Evolutionary conservation across 768 basidiomycete genomes (phyloP).

Genomic region (Leccinellum albellum): DNA sequence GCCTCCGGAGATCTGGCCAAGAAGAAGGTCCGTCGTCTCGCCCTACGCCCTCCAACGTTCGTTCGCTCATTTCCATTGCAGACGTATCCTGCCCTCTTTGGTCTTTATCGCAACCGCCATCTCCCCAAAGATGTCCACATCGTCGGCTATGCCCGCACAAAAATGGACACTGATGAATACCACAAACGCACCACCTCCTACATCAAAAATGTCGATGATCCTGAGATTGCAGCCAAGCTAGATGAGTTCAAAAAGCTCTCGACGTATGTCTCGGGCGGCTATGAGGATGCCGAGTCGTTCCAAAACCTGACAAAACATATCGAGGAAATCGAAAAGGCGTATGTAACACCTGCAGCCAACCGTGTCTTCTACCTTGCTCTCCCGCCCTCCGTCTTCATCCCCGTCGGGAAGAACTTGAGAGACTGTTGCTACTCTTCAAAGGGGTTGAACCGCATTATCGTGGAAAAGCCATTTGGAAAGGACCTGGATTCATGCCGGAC

Average conservation of each 20-base stretch:
- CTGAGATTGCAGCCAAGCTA: conserved; percentile 54
- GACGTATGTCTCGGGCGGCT: conserved; percentile 82
- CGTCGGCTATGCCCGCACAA: conserved; percentile 95
- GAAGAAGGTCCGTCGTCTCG: conserved; percentile 75
- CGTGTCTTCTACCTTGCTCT: conserved; percentile 97
- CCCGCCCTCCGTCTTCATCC: conserved; percentile 93
- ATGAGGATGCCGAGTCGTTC: conserved; percentile 83
- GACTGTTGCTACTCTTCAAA: conserved; percentile 69
- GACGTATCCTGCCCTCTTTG: conserved; percentile 96
- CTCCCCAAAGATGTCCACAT: conserved; percentile 85
- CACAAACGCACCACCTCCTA: conserved; percentile 79
- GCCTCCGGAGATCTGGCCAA: conserved; percentile 97
- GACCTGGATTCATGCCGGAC: conserved; percentile 81
- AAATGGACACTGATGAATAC: conserved; percentile 85
- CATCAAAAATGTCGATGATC: conserved; percentile 73
- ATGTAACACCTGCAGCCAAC: conserved; percentile 61
- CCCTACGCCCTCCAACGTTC: conserved; percentile 1
- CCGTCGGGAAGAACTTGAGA: conserved; percentile 80
- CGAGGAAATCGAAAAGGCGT: conserved; percentile 70
- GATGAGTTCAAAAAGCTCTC: conserved; percentile 80
- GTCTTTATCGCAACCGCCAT: conserved; percentile 74
- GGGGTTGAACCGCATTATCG: conserved; percentile 87
- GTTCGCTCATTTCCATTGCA: conserved; percentile 40
- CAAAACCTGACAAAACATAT: conserved; percentile 72
- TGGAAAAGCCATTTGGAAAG: conserved; percentile 98